Base-by-base conservation (phyloP, 352 stramenopile species). In the Pythium volutum region DNA sequence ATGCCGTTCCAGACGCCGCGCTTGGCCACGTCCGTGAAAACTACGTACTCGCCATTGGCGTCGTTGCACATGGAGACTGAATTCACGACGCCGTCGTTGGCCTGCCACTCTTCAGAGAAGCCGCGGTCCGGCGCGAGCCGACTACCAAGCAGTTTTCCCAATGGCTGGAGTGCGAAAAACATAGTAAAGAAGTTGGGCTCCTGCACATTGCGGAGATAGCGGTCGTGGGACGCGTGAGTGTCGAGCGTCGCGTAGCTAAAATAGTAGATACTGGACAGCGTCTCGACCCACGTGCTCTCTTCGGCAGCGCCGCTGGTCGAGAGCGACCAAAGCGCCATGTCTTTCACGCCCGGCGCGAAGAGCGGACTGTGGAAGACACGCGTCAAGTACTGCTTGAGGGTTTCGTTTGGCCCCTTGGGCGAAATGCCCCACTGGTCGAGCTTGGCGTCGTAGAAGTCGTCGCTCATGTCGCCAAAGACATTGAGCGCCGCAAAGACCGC, bases 351-450 rank as follows among this genome's bases (percentile, higher is more conserved):
- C 1, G 67, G 57, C 8, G 73, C 48, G 43, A 84, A 77, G 42
- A 87, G 7, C 12, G 4, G 55, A 39, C 71, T 79, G 1, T 46
- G 27, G 38, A 78, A 74, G 12, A 84, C 55, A 45, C 76, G 76
- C 4, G 75, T 48, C 16, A 75, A 20, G 73, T 80, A 84, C n/a
- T 49, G 49, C 12, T 31, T 43, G 22, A 80, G 38, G 10, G 63
- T 59, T 48, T 84, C 76, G 23, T 31, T 43, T 23, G 59, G 16
- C 0, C 22, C 11, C 66, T 73, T 75, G 16, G 56, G 33, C 12
- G 57, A 57, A 58, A 84, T 76, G 20, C 64, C 69, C 75, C 76
- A 88, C 27, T 88, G 79, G 49, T 85, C 79, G 22, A 88, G 42
- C 58, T 85, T 74, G 8, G 63, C 71, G 48, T 88, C 79, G 59